phyloP scores from a whole-genome alignment of 768 basidiomycete species.

The Panaeolus cyanescens region DNA sequence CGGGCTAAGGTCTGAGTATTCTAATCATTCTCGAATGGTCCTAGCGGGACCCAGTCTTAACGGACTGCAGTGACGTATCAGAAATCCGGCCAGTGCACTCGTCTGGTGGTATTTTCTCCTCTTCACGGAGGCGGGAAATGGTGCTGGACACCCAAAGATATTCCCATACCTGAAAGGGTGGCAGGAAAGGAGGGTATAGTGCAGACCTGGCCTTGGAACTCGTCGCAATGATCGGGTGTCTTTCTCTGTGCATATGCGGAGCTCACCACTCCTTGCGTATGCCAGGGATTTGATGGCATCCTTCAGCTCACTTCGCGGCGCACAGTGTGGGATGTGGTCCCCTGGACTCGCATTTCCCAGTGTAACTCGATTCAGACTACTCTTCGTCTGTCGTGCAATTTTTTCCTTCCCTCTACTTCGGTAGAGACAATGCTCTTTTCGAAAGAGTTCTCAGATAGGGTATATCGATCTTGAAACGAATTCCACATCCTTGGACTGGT shows the following conservation, averaged over 20 bases:
- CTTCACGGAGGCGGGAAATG: conserved; percentile 17
- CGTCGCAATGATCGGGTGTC: conserved; percentile 58
- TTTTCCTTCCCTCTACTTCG: conserved; percentile 23
- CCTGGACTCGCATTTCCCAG: conserved; percentile 1
- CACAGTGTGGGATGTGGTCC: conserved; percentile 22
- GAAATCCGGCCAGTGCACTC: conserved; percentile 45
- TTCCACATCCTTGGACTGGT: too few species aligned
- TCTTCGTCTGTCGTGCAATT: conserved; percentile 55
- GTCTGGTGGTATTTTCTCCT: conserved; percentile 18
- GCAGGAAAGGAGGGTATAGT: conserved; percentile 34
- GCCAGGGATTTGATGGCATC: conserved; percentile 28
- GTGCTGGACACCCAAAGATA: conserved; percentile 37
- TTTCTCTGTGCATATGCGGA: conserved; percentile 5
- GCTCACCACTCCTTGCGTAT: conserved; percentile 4
- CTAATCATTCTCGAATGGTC: conserved; percentile 61
- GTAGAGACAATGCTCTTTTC: too few species aligned
- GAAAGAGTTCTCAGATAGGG: too few species aligned
- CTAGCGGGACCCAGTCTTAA: conserved; percentile 65
- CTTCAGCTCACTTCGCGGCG: conserved; percentile 75
- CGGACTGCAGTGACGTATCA: conserved; percentile 63
- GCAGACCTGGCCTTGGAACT: conserved; percentile 49
- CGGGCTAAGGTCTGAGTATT: conserved; percentile 86
- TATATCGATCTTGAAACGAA: too few species aligned
- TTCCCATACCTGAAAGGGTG: conserved; percentile 20
- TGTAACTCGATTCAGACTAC: conserved; percentile 71